Base-by-base conservation (phyloP, 345 rosid genomes). In the Linum lewisii region DNA sequence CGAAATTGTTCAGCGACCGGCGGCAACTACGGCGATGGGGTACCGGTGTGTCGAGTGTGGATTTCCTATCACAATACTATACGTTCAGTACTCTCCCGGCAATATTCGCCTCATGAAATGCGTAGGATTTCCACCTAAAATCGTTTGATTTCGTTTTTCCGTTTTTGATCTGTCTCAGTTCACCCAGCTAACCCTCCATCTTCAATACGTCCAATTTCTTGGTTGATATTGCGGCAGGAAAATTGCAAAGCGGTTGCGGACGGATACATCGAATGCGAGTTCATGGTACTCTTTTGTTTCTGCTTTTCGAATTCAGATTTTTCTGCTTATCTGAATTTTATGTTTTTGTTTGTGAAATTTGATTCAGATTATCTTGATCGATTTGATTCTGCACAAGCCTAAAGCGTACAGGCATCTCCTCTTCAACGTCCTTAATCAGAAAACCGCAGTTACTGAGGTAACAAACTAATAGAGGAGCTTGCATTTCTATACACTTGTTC, bases 21-120 rank as follows among this genome's bases (percentile, higher is more conserved):
- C 34, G 7, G 7, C 34, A 3, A 29, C 24, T 6, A 9, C 23
- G 24, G 15, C 15, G 64, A 69, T 75, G 81, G 83, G 71, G 63
- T 75, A 74, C 62, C 68, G 79, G 24, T 89, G 95, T 70, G 85
- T 81, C 7, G 74, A 78, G 73, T 90, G 86, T 69, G 92, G 85
- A 10, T 74, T 78, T 62, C 63, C 34, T 15, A 74, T 87, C 64
- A 73, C 77, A 61, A 77, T 75, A 5, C 80, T 87, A 59, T 83
- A 76, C 67, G 73, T 90, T 21, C 90, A 80, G 38, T 85, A 82
- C 75, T 87, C 95, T 8, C 85, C 83, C 1, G 90, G 84, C 2
- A 83, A 80, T 70, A 80, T 84, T 64, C 86, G 93, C 0, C 85
- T 87, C 69, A 76, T 77, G 83, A 87, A 79, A 90, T 90, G 95